Conservation (phyloP, 139 green algal genomes). For the Zygnema circumcarinatum region DNA sequence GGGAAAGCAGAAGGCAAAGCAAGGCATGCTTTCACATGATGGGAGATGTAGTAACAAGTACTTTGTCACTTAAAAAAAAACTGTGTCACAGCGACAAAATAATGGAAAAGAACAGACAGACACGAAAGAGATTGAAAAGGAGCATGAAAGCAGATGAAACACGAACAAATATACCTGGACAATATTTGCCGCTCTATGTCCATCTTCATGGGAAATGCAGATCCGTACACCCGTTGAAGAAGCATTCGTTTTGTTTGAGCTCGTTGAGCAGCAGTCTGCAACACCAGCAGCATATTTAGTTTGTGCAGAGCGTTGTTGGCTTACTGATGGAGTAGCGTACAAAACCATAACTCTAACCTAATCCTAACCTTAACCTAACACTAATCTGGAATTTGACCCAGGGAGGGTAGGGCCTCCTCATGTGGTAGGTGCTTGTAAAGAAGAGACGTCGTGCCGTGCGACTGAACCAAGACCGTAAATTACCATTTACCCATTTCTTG, state of each 20-base stretch:
- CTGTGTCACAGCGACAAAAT: background rate
- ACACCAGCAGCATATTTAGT: background rate
- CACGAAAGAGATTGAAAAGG: too few species aligned
- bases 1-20: background rate
- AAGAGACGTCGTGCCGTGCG: conserved; percentile 6
- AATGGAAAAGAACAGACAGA: background rate
- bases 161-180: background rate
- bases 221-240: conserved; percentile 46
- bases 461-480: too few species aligned
- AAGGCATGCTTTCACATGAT: too few species aligned
- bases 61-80: too few species aligned
- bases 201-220: conserved; percentile 55
- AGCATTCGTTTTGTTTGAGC: background rate
- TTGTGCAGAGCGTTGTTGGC: background rate
- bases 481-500: background rate
- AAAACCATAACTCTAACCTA: conserved; percentile 10
- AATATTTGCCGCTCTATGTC: conserved; percentile 61
- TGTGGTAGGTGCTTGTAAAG: too few species aligned
- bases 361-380: background rate
- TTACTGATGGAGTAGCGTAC: background rate
- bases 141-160: background rate
- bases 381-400: background rate
- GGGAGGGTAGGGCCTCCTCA: too few species aligned
- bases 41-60: too few species aligned
- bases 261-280: conserved; percentile 3